phyloP scores from a whole-genome alignment of 257 asterid species.

The Anisodus acutangulus region DNA sequence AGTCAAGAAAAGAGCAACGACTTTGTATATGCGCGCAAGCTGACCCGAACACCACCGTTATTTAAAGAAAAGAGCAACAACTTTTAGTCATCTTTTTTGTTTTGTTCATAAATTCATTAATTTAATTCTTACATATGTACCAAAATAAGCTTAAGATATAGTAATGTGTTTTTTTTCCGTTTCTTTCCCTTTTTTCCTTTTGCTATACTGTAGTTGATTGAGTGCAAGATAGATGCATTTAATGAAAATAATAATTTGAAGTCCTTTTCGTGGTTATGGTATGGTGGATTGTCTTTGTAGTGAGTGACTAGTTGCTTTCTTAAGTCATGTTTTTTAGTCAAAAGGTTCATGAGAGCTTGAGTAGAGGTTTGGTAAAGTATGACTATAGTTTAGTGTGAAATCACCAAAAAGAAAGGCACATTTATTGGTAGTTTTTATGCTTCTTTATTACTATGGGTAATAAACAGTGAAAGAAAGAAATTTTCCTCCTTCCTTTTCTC shows the following conservation, averaged over 20 bases:
- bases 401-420: constrained; percentile 41
- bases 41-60: no score
- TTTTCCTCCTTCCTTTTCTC: not conserved
- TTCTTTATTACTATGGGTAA: not conserved
- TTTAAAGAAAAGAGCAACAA: not conserved
- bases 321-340: constrained; percentile 39
- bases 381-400: constrained; percentile 20
- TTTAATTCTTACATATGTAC: constrained; percentile 30
- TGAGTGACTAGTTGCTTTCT: constrained; percentile 46
- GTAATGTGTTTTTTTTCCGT: not conserved
- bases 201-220: not conserved
- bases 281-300: constrained; percentile 27
- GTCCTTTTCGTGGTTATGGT: constrained; percentile 43
- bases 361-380: constrained; percentile 49
- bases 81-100: not conserved
- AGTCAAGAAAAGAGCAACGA: not conserved
- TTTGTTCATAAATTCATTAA: constrained; percentile 43
- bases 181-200: not conserved
- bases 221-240: not conserved
- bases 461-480: not conserved
- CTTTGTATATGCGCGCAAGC: not conserved
- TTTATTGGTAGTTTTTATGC: not conserved
- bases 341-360: constrained; percentile 41
- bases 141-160: constrained; percentile 22
- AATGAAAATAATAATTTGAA: not conserved